Conservation (phyloP, 176 grass and related monocot genomes). For the Leersia perrieri region DNA sequence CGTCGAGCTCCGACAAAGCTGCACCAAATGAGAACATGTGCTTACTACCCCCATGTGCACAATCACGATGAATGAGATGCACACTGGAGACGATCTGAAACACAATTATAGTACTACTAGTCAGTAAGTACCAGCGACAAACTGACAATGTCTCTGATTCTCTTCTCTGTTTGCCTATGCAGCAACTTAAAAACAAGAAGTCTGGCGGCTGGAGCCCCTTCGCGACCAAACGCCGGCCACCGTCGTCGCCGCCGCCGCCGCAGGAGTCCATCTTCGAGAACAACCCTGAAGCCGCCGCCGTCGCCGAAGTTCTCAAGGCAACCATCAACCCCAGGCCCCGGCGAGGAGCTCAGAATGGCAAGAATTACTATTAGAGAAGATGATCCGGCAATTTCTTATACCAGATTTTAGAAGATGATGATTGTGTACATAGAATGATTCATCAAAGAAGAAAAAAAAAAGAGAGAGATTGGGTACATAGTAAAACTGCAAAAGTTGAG, state of each 20-base stretch:
- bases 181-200: slow-evolving; percentile 45
- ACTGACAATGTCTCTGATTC: slow-evolving; percentile 2
- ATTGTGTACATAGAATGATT: slow-evolving; percentile 40
- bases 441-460: slow-evolving; percentile 8
- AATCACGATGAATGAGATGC: slow-evolving; percentile 15
- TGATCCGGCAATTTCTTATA: background rate
- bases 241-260: slow-evolving; percentile 14
- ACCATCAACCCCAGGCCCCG: slow-evolving; percentile 34
- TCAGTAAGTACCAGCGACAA: background rate
- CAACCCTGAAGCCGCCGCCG: slow-evolving; percentile 37
- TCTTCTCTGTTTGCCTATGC: background rate
- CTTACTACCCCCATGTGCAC: slow-evolving; percentile 1
- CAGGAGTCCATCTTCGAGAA: slow-evolving; percentile 35
- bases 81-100: background rate
- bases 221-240: slow-evolving; percentile 42
- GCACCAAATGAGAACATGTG: background rate
- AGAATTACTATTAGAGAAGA: slow-evolving; percentile 46
- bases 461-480: slow-evolving; percentile 27
- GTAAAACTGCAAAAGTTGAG: slow-evolving; percentile 25
- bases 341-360: slow-evolving; percentile 30
- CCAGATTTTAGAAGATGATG: slow-evolving; percentile 19
- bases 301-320: slow-evolving; percentile 17
- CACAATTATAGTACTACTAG: too few relatives aligned
- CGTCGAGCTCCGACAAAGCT: background rate
- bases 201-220: slow-evolving; percentile 51